A percentile compares a stretch with the other conserved stretches of the same genome.
Evolutionary conservation across 495 filamentous ascomycete genomes (phyloP).

Genomic region (Tuber magnatum): DNA sequence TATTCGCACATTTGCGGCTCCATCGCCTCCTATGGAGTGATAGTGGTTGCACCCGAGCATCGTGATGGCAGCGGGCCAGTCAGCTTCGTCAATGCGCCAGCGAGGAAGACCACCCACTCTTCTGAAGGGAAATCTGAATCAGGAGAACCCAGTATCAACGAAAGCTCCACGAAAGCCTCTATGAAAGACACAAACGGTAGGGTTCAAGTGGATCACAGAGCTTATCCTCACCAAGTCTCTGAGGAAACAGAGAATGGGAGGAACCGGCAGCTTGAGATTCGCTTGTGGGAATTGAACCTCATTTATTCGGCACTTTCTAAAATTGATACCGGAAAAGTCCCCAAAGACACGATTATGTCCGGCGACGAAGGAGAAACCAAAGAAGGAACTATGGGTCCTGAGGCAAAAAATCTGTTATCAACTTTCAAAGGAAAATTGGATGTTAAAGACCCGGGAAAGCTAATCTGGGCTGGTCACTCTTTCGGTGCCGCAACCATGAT

Average conservation of each 20-base stretch:
- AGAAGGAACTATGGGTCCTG: slow-evolving; percentile 29
- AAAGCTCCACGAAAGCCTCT: slow-evolving; percentile 3
- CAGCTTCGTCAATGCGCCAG: slow-evolving; percentile 48
- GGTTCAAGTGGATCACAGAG: slow-evolving; percentile 39
- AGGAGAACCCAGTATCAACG: slow-evolving; percentile 24
- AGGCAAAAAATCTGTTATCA: slow-evolving; percentile 43
- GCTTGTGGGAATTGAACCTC: slow-evolving; percentile 64
- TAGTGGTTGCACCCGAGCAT: slow-evolving; percentile 70
- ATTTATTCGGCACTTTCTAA: slow-evolving; percentile 55
- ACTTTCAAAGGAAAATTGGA: slow-evolving; percentile 53
- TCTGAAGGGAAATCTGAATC: slow-evolving; percentile 17
- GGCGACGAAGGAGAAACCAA: slow-evolving; percentile 47
- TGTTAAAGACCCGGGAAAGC: slow-evolving; percentile 60
- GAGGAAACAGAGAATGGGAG: slow-evolving; percentile 43
- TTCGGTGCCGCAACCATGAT: slow-evolving; percentile 66
- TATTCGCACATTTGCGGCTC: slow-evolving; percentile 67
- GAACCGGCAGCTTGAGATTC: slow-evolving; percentile 60
- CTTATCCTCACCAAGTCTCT: slow-evolving; percentile 32
- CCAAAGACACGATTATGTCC: slow-evolving; percentile 25
- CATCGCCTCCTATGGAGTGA: slow-evolving; percentile 64
- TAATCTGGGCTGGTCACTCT: slow-evolving; percentile 65
- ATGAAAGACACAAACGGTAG: slow-evolving; percentile 14
- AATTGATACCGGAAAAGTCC: slow-evolving; percentile 51
- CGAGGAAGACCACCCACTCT: slow-evolving; percentile 8
- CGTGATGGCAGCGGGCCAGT: slow-evolving; percentile 65